These are phyloP conservation scores for Thielaviopsis cerberus DNA, from an alignment of 2,329 filamentous ascomycete genomes.

Conservation along the genomic window DNA sequence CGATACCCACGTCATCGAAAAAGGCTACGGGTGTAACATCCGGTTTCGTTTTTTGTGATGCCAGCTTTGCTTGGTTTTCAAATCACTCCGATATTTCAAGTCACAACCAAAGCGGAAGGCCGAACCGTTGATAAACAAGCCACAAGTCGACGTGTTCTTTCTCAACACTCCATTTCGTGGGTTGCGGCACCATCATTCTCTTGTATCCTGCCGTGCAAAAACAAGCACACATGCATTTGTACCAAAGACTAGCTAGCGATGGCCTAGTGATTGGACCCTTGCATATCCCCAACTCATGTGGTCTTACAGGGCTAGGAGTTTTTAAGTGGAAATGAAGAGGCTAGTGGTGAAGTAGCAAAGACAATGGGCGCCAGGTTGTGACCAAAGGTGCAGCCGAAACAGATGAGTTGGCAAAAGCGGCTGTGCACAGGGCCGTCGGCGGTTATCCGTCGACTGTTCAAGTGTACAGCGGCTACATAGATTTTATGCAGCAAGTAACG, in stretches of 20 bases:
- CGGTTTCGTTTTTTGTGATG: not conserved
- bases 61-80: not conserved
- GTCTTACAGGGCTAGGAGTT: not conserved
- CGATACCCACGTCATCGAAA: not conserved
- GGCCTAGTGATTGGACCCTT: not conserved
- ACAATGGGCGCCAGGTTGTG: not conserved
- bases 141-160: not conserved
- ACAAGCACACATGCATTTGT: not conserved
- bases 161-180: not conserved
- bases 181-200: too few species aligned
- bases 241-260: not conserved
- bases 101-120: not conserved
- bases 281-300: not conserved
- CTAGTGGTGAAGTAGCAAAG: not conserved
- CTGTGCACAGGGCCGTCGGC: not conserved
- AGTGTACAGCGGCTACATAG: not conserved
- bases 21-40: not conserved
- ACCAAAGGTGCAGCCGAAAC: not conserved
- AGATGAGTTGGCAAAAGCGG: not conserved
- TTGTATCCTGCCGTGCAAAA: too few species aligned
- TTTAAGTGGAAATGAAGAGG: not conserved
- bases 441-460: not conserved
- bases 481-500: not conserved
- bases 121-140: not conserved
- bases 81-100: not conserved